Evolutionary conservation across 2,329 filamentous ascomycete species (phyloP).

Genomic region (Phyllachora maydis): DNA sequence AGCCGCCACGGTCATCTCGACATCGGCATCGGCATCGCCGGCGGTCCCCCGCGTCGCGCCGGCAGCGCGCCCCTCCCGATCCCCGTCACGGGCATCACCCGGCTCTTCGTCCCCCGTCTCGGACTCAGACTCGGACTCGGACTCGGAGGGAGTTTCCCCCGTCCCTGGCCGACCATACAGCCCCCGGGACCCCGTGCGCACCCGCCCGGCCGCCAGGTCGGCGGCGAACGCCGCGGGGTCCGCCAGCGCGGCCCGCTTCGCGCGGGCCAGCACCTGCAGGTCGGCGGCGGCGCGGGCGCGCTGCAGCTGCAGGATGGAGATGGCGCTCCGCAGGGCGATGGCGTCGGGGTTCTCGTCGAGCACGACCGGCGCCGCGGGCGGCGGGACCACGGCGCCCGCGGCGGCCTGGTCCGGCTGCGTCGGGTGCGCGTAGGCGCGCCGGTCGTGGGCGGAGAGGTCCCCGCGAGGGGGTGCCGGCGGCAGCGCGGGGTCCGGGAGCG

Average conservation of each 20-base stretch:
- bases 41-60: no score
- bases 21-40: not conserved
- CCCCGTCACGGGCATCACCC: no score
- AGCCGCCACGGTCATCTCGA: not conserved
- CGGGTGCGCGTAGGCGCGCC: conserved; percentile 17
- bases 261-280: conserved; percentile 45
- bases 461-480: conserved; percentile 1
- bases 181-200: conserved; percentile 22
- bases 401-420: conserved; percentile 20
- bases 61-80: no score
- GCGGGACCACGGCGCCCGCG: conserved; percentile 23
- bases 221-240: conserved; percentile 53
- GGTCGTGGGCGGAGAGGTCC: conserved; percentile 11
- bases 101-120: conserved; percentile 8
- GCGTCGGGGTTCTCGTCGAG: conserved; percentile 61
- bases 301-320: conserved; percentile 75
- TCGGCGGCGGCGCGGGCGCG: conserved; percentile 58
- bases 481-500: no score
- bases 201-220: conserved; percentile 43
- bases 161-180: conserved; percentile 7
- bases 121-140: conserved; percentile 4
- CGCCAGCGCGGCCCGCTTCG: conserved; percentile 49
- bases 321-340: conserved; percentile 67
- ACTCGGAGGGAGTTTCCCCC: conserved; percentile 1
- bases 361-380: conserved; percentile 29